phyloP scores from a whole-genome alignment of 176 grass and related monocot genomes.

The Leersia perrieri region DNA sequence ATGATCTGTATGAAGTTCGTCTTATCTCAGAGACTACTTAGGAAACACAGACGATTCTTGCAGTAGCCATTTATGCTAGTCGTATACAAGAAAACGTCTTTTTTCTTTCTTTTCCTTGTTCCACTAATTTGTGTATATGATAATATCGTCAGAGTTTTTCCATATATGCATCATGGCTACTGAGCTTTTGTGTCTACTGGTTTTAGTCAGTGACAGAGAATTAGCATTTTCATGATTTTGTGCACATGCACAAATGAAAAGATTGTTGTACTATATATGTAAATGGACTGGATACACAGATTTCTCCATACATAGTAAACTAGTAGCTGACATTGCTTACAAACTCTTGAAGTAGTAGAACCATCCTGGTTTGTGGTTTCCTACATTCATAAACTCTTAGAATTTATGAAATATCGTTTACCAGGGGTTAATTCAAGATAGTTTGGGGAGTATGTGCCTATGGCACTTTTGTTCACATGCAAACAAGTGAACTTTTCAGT shows the following conservation, averaged over 20 bases:
- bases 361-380: background rate
- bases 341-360: background rate
- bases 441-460: background rate
- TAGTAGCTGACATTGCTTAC: background rate
- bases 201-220: background rate
- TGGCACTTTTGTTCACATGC: slow-evolving; percentile 2
- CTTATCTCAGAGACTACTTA: slow-evolving; percentile 51
- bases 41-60: background rate
- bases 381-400: background rate
- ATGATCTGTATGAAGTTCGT: slow-evolving; percentile 55
- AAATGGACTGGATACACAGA: slow-evolving; percentile 8
- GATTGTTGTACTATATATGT: slow-evolving; percentile 11
- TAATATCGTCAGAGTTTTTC: background rate
- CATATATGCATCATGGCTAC: slow-evolving; percentile 5
- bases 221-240: background rate
- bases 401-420: background rate
- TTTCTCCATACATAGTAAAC: background rate
- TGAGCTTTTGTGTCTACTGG: background rate
- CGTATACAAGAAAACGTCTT: background rate
- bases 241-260: slow-evolving; percentile 11
- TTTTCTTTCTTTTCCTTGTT: background rate
- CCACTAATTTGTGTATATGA: slow-evolving; percentile 26
- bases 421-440: background rate
- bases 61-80: background rate
- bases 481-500: slow-evolving; percentile 3